A percentile compares a stretch with the other conserved stretches of the same genome.
Evolutionary conservation across 345 rosid genomes (phyloP).

Genomic region (Boechera stricta): DNA sequence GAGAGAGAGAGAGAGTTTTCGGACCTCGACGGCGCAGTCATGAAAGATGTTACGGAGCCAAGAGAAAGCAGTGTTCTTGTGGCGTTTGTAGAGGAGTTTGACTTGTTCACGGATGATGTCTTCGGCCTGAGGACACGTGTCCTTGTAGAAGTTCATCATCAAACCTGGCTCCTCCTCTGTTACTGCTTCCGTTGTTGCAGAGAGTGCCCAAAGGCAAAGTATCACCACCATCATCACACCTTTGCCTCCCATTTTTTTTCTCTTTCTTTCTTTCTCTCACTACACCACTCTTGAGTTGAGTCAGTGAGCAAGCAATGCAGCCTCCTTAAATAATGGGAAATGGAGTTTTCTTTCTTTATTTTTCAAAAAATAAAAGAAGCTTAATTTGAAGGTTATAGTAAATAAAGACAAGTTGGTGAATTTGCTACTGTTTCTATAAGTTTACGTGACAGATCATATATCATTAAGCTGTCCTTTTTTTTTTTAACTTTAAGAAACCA

Average conservation of each 20-base stretch:
- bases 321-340: constrained; percentile 37
- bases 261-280: constrained; percentile 26
- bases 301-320: constrained; percentile 33
- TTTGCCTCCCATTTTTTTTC: constrained; percentile 58
- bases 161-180: constrained; percentile 65
- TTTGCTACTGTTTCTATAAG: constrained; percentile 1
- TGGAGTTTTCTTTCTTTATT: constrained; percentile 7
- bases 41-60: constrained; percentile 99
- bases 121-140: constrained; percentile 95
- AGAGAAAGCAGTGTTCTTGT: constrained; percentile 99
- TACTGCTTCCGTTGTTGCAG: constrained; percentile 56
- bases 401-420: constrained; percentile 37
- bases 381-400: constrained; percentile 23
- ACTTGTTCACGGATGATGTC: constrained; percentile 90
- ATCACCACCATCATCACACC: constrained; percentile 47
- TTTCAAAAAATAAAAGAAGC: not conserved
- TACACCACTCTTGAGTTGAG: constrained; percentile 38
- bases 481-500: constrained; percentile 23
- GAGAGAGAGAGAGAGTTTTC: not conserved
- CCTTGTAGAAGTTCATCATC: constrained; percentile 82
- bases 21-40: constrained; percentile 94
- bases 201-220: constrained; percentile 54
- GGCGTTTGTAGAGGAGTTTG: constrained; percentile 92
- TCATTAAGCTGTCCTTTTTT: constrained; percentile 16
- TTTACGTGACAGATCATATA: constrained; percentile 19